Conservation (phyloP, 345 rosid species). For the Eutrema yunnanense region DNA sequence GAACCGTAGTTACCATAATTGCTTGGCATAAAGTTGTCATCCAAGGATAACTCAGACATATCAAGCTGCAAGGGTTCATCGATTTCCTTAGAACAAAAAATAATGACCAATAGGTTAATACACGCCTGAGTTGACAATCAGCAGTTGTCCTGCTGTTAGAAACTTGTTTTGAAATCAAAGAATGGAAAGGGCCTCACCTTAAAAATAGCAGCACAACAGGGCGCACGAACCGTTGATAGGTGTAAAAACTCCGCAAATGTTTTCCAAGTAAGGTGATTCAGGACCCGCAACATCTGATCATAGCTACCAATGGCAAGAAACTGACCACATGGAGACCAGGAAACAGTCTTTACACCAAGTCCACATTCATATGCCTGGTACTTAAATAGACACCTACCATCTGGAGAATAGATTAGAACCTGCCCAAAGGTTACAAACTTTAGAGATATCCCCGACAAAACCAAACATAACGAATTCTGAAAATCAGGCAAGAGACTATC, state of each 20-base stretch:
- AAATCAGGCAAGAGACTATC: background rate
- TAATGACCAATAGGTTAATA: slow-evolving; percentile 1
- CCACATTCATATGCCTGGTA: slow-evolving; percentile 98
- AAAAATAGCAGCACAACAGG: slow-evolving; percentile 85
- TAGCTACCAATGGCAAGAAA: slow-evolving; percentile 95
- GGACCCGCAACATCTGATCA: slow-evolving; percentile 88
- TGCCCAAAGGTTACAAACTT: slow-evolving; percentile 30
- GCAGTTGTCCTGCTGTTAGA: background rate
- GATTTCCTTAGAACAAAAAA: slow-evolving; percentile 50
- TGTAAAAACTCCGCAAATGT: slow-evolving; percentile 95
- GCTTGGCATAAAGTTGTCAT: slow-evolving; percentile 65
- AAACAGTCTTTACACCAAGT: slow-evolving; percentile 82
- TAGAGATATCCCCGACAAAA: background rate
- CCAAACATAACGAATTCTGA: background rate
- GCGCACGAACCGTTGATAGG: slow-evolving; percentile 72
- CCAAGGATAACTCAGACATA: slow-evolving; percentile 69
- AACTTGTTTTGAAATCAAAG: background rate
- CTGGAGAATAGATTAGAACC: slow-evolving; percentile 95
- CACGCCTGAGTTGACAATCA: background rate
- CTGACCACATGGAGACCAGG: slow-evolving; percentile 98
- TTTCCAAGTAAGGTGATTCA: slow-evolving; percentile 92
- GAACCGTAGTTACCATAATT: slow-evolving; percentile 46
- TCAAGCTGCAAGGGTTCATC: slow-evolving; percentile 84
- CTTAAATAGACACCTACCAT: slow-evolving; percentile 89
- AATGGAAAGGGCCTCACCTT: slow-evolving; percentile 41